Evolutionary conservation across 306 rosid species (phyloP), one percentile per base, ranked within the genome.

Genomic region (Castanea mollissima): DNA sequence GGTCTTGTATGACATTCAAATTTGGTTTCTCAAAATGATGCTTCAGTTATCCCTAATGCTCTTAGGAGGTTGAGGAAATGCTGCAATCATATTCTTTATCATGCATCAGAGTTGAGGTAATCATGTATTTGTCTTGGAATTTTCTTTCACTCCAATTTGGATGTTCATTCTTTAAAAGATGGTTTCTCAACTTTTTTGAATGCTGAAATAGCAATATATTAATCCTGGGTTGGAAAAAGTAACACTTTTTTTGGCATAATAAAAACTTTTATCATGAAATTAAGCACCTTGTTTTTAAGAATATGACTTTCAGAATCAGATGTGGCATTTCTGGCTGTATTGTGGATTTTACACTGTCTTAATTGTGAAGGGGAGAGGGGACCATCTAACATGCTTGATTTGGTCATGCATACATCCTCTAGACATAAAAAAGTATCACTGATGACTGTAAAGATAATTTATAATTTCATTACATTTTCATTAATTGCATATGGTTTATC

Each of bases 11-110:
- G 57, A 20, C 52, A 44, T 81, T 74, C 71, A n/a, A 51, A 20
- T 56, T 23, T 21, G 6, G 38, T n/a, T 23, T 18, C 71, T n/a
- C 35, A 31, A 75, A 60, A 49, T 60, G 69, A 52, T 68, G n/a
- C 25, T 52, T 58, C 51, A 29, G 44, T 8, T 56, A 13, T 38
- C 25, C 3, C 52, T 44, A 55, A 38, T 32, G 57, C 60, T 73
- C 75, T 76, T 82, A 72, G 51, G 85, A 16, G 49, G 64, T 69
- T 74, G 60, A 55, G 55, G 60, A 12, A 46, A 49, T 34, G 58
- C 14, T 11, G 32, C 68, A 4, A 71, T 71, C 18, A 31, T 54
- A 65, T 14, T 38, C 16, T 59, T 73, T 68, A 20, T 10, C 10
- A 18, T 27, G 20, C n/a, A 13, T 35, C 41, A 59, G 74, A 77